Evolutionary conservation across 805 yeast genomes (phyloP).

Genomic region (Saccharomycopsis oosterbeekiorum): DNA sequence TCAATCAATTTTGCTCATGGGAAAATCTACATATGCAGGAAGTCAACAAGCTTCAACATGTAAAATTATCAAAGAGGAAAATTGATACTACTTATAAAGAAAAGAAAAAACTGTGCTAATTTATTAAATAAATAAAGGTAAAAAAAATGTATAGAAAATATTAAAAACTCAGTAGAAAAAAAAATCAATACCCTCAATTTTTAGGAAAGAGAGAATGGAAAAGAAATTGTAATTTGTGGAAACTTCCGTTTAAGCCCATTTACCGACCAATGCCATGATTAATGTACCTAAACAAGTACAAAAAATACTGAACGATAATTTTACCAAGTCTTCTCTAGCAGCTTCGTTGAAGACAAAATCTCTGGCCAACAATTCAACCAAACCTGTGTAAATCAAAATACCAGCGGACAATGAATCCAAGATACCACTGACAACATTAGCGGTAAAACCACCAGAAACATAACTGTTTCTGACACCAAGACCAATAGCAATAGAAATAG

Average conservation of each 20-base stretch:
- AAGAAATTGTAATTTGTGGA: background rate
- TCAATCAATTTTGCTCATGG: background rate
- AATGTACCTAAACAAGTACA: conserved; percentile 49
- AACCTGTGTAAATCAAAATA: conserved; percentile 58
- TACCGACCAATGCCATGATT: conserved; percentile 64
- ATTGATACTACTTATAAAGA: background rate
- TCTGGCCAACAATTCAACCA: conserved; percentile 67
- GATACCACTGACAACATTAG: conserved; percentile 50
- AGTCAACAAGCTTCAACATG: too few species aligned
- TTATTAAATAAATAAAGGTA: background rate
- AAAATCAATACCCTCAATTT: background rate
- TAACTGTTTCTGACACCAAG: conserved; percentile 60
- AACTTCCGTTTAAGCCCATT: conserved; percentile 47
- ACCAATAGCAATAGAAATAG: conserved; percentile 65
- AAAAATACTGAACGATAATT: conserved; percentile 33
- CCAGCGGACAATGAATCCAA: conserved; percentile 68
- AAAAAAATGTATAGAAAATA: background rate
- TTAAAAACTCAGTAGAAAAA: background rate
- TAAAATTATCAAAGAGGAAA: too few species aligned
- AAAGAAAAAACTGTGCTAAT: background rate
- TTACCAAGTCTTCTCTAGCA: conserved; percentile 33
- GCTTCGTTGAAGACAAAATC: conserved; percentile 43
- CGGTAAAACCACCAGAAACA: conserved; percentile 44
- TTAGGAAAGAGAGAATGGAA: background rate
- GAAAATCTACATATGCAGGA: too few species aligned